Base-by-base conservation (phyloP, 2,329 filamentous ascomycete genomes). In the Ascochyta fabae region DNA sequence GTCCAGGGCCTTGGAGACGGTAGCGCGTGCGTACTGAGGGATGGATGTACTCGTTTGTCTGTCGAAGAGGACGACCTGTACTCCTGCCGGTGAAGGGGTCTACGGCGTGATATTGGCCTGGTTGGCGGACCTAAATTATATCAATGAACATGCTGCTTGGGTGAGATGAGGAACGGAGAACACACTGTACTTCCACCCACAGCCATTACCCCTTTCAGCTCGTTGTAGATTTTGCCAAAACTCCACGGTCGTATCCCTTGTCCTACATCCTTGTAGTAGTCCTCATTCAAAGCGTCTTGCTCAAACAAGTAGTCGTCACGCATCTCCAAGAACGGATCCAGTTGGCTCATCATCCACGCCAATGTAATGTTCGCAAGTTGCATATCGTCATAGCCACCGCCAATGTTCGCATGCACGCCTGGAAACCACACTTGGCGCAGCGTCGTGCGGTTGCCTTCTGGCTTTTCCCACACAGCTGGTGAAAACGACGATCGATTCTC, bases 301-400 rank as follows among this genome's bases (percentile, higher is more conserved):
- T 81, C 78, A 23, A 80, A 74, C 15, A 82, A 56, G 58, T 80
- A 82, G 41, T 80, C 77, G 4, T 75, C 70, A 48, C 80, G 72
- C 64, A 82, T 77, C 56, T 81, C 80, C 53, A 81, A 64, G 40
- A 81, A 80, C 1, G 76, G 75, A 48, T 78, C 73, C 40, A 83
- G 68, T 53, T 84, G 81, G 46, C 78, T 77, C 64, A 84, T 82
- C 83, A 85, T 85, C 83, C 83, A 85, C 4, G 82, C 83, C 1
- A 85, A 68, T 5, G 79, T 78, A 26, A 84, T 82, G 36, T 83
- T 80, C 10, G 80, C 77, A 31, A 82, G 74, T 29, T 82, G 77
- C 58, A 71, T 66, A 35, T 74, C 73, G 48, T 74, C 72, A 38
- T 77, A 79, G 0, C 80, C 79, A 24, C 82, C 83, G 3, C 83